Evolutionary conservation across 179 eudicot genomes (phyloP).

Genomic region (Pouteria campechiana): DNA sequence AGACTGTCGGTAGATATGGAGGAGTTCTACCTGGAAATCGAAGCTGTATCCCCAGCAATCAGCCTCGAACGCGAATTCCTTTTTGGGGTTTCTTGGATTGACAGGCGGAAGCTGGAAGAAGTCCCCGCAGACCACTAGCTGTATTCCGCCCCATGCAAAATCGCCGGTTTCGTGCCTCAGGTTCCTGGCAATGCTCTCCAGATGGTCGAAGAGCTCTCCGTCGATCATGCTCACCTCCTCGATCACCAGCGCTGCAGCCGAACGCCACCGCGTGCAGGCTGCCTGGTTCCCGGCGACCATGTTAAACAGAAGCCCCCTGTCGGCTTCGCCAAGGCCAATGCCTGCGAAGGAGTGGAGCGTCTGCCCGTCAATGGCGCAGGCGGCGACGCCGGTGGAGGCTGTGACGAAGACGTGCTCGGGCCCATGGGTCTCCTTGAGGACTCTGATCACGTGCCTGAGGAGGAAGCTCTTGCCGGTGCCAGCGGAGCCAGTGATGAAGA

Average conservation of each 20-base stretch:
- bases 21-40: slow-evolving; percentile 38
- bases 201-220: slow-evolving; percentile 30
- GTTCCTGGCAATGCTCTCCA: slow-evolving; percentile 33
- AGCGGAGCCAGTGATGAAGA: slow-evolving; percentile 64
- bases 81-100: no score
- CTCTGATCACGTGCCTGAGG: slow-evolving; percentile 21
- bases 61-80: slow-evolving; percentile 61
- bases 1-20: slow-evolving; percentile 42
- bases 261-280: slow-evolving; percentile 32
- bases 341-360: slow-evolving; percentile 86
- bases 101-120: slow-evolving; percentile 69
- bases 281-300: slow-evolving; percentile 17
- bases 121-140: slow-evolving; percentile 62
- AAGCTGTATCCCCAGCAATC: slow-evolving; percentile 51
- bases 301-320: slow-evolving; percentile 11
- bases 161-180: not conserved
- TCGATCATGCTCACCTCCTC: slow-evolving; percentile 65
- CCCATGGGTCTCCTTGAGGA: slow-evolving; percentile 34
- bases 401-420: slow-evolving; percentile 30
- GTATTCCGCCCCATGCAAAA: slow-evolving; percentile 65
- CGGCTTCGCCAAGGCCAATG: slow-evolving; percentile 32
- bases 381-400: slow-evolving; percentile 62
- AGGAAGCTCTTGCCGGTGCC: slow-evolving; percentile 59
- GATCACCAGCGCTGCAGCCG: slow-evolving; percentile 39
- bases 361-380: slow-evolving; percentile 57